Percentiles rank a stretch among this genome's conserved stretches.
phyloP scores from a whole-genome alignment of 2,329 filamentous ascomycete species.

The Nemania sp. region DNA sequence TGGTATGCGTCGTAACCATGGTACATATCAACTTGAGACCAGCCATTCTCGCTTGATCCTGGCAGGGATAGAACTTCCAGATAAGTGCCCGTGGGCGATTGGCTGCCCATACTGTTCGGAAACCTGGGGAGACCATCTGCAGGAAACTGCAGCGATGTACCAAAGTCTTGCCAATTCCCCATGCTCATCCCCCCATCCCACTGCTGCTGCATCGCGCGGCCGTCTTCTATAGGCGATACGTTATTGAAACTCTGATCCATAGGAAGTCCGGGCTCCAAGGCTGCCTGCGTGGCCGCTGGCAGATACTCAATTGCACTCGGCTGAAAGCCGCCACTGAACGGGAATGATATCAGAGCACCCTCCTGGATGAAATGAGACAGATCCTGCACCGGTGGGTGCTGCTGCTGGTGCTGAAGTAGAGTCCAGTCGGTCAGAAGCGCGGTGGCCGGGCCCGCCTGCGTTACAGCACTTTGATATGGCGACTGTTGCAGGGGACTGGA shows the following conservation, averaged over 20 bases:
- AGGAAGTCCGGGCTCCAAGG: conserved; percentile 62
- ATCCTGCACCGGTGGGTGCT: conserved; percentile 50
- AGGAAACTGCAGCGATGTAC: conserved; percentile 58
- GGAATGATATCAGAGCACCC: conserved; percentile 55
- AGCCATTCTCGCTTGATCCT: conserved; percentile 85
- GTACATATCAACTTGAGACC: conserved; percentile 78
- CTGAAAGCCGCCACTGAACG: conserved; percentile 56
- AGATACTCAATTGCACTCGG: conserved; percentile 63
- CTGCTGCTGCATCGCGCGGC: conserved; percentile 56
- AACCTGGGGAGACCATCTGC: conserved; percentile 49
- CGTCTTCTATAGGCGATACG: conserved; percentile 60
- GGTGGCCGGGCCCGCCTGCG: conserved; percentile 51
- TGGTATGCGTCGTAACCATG: conserved; percentile 71
- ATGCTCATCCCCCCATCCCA: conserved; percentile 62
- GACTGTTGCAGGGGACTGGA: conserved; percentile 60
- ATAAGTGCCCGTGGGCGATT: conserved; percentile 77
- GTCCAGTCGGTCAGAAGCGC: conserved; percentile 63
- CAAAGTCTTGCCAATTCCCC: conserved; percentile 80
- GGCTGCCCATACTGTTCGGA: conserved; percentile 52
- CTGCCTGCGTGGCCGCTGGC: conserved; percentile 64
- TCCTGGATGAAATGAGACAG: conserved; percentile 61
- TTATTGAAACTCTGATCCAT: conserved; percentile 66
- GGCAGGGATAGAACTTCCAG: conserved; percentile 83
- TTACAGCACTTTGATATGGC: conserved; percentile 53
- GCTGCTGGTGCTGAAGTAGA: conserved; percentile 58